Evolutionary conservation across 2,329 filamentous ascomycete species (phyloP).

Genomic region (Fusarium liriodendri): DNA sequence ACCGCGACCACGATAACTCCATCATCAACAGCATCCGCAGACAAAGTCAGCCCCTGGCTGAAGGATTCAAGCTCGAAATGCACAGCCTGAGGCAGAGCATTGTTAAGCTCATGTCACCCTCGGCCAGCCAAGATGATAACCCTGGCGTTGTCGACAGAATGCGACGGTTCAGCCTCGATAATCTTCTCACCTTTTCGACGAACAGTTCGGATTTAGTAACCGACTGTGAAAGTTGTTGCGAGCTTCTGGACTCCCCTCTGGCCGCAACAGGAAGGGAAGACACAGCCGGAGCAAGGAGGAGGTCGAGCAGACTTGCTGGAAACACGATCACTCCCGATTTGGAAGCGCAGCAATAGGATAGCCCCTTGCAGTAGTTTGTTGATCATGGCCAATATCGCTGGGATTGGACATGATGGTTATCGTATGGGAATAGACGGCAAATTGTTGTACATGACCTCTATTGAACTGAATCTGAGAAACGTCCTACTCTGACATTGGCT

Average conservation of each 20-base stretch:
- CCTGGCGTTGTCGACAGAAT: neutral
- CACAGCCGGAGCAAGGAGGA: conserved; percentile 20
- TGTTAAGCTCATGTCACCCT: conserved; percentile 16
- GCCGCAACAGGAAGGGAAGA: conserved; percentile 39
- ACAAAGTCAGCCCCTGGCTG: conserved; percentile 41
- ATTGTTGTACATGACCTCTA: conserved; percentile 51
- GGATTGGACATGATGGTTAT: neutral
- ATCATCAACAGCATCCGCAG: conserved; percentile 42
- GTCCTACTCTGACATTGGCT: conserved; percentile 43
- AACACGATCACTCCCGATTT: conserved; percentile 20
- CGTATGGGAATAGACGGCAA: conserved; percentile 14
- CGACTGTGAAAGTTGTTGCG: conserved; percentile 33
- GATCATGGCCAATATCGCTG: neutral
- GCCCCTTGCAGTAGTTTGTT: conserved; percentile 6
- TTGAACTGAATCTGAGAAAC: conserved; percentile 46
- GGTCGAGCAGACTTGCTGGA: conserved; percentile 14
- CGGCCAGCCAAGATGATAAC: conserved; percentile 5
- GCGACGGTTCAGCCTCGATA: conserved; percentile 34
- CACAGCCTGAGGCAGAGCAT: conserved; percentile 35
- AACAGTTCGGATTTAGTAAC: conserved; percentile 25
- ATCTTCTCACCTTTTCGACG: conserved; percentile 22
- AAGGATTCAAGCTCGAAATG: conserved; percentile 41
- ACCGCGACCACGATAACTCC: conserved; percentile 30
- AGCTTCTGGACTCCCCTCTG: conserved; percentile 34
- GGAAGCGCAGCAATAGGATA: conserved; percentile 26